Evolutionary conservation across 768 basidiomycete species (phyloP).

Genomic region (Hygrocybe punicea): DNA sequence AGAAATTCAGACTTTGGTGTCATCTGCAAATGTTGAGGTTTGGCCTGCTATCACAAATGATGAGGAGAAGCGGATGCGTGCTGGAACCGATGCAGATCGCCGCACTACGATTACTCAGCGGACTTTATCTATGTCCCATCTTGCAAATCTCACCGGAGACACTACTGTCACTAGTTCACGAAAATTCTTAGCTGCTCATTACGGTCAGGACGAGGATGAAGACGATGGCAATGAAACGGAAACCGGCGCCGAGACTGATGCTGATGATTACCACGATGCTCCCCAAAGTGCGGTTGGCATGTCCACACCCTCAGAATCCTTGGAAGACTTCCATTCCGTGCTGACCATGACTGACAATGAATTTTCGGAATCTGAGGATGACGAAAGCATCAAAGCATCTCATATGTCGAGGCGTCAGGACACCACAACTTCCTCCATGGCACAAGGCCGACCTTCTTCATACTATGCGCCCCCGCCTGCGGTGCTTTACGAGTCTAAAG

Average conservation of each 20-base stretch:
- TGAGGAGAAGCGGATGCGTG: conserved; percentile 1
- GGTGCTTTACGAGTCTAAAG: conserved; percentile 50
- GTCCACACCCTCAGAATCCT: conserved; percentile 62
- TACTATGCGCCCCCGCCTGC: conserved; percentile 30
- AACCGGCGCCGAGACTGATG: conserved; percentile 64
- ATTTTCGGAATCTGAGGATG: conserved; percentile 54
- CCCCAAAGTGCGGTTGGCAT: conserved; percentile 59
- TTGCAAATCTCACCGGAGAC: conserved; percentile 35
- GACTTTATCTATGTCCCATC: conserved; percentile 34
- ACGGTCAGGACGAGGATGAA: conserved; percentile 34
- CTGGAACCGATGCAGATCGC: conserved; percentile 22
- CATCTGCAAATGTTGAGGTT: not conserved
- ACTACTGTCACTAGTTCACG: conserved; percentile 38
- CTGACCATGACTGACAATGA: conserved; percentile 69
- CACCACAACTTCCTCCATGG: conserved; percentile 21
- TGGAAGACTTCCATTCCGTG: conserved; percentile 75
- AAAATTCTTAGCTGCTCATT: conserved; percentile 31
- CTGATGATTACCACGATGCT: conserved; percentile 77
- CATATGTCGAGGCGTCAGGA: conserved; percentile 26
- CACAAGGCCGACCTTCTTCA: conserved; percentile 33
- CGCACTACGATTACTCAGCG: conserved; percentile 49
- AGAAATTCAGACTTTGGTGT: conserved; percentile 1
- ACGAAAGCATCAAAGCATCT: conserved; percentile 75
- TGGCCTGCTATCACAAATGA: conserved; percentile 1
- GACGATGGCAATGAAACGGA: conserved; percentile 61